These are phyloP conservation scores for Ophiostoma sp. DNA, from an alignment of 2,329 filamentous ascomycete genomes.

Conservation along the genomic window DNA sequence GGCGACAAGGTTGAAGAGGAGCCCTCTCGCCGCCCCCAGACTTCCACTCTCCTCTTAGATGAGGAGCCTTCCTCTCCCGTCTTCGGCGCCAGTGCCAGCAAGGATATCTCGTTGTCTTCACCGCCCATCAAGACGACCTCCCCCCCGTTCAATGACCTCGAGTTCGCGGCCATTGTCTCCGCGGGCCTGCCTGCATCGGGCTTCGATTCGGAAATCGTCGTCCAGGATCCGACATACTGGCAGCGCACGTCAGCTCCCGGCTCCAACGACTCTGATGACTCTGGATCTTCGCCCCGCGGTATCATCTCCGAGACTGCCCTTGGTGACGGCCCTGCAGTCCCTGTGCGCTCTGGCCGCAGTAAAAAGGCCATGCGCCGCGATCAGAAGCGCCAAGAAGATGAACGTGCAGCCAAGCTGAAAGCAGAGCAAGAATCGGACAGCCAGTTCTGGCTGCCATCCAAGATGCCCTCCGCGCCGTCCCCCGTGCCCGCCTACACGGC, in stretches of 20 bases:
- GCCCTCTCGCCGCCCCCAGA: constrained; percentile 20
- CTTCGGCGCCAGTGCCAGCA: no score
- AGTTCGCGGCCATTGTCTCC: constrained; percentile 64
- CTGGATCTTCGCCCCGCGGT: constrained; percentile 11
- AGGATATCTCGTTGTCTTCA: neutral
- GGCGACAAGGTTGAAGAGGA: constrained; percentile 23
- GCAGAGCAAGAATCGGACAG: constrained; percentile 1
- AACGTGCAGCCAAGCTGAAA: constrained; percentile 25
- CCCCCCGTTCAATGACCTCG: constrained; percentile 46
- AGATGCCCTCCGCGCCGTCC: neutral
- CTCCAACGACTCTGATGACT: constrained; percentile 42
- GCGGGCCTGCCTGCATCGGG: constrained; percentile 64
- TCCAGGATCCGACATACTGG: constrained; percentile 59
- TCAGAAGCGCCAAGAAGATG: constrained; percentile 29
- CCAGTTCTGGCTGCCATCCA: constrained; percentile 7
- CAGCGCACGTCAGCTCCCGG: constrained; percentile 59
- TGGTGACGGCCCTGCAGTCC: constrained; percentile 20
- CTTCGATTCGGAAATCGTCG: constrained; percentile 65
- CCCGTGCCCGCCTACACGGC: neutral
- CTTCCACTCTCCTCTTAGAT: neutral
- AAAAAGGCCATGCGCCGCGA: constrained; percentile 21
- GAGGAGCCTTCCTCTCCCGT: constrained; percentile 11
- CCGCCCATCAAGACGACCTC: neutral
- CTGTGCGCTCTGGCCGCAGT: constrained; percentile 18
- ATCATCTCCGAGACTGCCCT: constrained; percentile 27